Conservation (phyloP, 2,329 filamentous ascomycete genomes). For the Xylaria sp. region DNA sequence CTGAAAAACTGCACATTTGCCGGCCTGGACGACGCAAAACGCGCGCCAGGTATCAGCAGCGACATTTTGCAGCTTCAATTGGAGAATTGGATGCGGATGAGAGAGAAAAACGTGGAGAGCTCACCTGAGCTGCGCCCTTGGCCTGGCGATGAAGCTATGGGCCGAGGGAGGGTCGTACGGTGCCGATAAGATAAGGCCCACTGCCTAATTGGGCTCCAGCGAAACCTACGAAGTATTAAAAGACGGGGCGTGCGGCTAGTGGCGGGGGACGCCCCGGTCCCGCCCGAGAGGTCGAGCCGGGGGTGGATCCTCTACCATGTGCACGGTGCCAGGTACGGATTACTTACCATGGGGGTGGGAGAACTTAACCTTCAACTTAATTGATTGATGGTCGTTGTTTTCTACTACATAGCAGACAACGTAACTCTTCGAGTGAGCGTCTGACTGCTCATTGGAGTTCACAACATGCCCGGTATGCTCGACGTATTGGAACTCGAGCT, state of each 20-base stretch:
- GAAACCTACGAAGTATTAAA: not conserved
- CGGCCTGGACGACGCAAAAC: slow-evolving; percentile 37
- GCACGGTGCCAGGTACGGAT: not conserved
- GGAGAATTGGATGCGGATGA: slow-evolving; percentile 2
- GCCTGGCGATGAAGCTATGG: not conserved
- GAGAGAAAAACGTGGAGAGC: not conserved
- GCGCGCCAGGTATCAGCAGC: slow-evolving; percentile 38
- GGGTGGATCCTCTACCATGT: not conserved
- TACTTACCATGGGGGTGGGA: no score
- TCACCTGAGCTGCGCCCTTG: not conserved
- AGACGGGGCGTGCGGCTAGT: not conserved
- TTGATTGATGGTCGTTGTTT: no score
- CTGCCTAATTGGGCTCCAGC: not conserved
- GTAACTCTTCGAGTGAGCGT: no score
- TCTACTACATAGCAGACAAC: no score
- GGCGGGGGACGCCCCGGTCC: no score
- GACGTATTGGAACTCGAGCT: no score
- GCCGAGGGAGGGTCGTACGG: not conserved
- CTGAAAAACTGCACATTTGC: slow-evolving; percentile 41
- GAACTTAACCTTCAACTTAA: no score
- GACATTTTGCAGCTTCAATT: slow-evolving; percentile 33
- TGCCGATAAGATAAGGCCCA: not conserved
- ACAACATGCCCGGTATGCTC: no score
- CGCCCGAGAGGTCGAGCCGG: not conserved
- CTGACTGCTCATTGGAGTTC: no score